These are phyloP conservation scores for Rhodofomes roseus DNA, from an alignment of 1,284 basidiomycete species.

Conservation along the genomic window DNA sequence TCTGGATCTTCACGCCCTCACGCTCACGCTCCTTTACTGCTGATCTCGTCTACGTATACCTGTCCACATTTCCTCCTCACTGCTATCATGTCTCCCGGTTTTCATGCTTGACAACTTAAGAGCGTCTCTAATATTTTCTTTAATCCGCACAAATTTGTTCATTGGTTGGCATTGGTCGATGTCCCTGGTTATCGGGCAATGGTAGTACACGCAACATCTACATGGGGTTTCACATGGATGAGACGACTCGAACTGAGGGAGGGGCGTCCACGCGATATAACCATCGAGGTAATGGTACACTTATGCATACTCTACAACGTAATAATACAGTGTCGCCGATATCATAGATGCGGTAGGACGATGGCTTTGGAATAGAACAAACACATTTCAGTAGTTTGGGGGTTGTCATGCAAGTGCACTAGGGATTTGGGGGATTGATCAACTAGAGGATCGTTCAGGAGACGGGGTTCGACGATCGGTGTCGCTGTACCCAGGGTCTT, in stretches of 20 bases:
- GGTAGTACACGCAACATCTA: background rate
- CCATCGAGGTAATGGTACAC: background rate
- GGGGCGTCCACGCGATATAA: background rate
- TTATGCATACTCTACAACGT: background rate
- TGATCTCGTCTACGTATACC: constrained; percentile 11
- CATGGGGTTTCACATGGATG: background rate
- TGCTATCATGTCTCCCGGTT: constrained; percentile 11
- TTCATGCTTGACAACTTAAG: constrained; percentile 1
- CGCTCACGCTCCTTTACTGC: constrained; percentile 10
- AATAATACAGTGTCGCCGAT: background rate
- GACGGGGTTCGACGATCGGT: too few relatives aligned
- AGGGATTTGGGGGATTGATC: too few relatives aligned
- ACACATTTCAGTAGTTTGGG: too few relatives aligned
- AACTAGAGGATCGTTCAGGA: too few relatives aligned
- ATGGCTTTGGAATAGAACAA: too few relatives aligned
- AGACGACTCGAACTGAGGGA: background rate
- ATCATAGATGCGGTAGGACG: too few relatives aligned
- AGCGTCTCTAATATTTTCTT: constrained; percentile 4
- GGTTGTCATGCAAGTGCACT: too few relatives aligned
- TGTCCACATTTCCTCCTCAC: constrained; percentile 16
- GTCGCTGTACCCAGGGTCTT: too few relatives aligned
- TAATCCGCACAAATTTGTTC: constrained; percentile 4
- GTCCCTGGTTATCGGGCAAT: constrained; percentile 1
- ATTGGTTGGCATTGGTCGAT: constrained; percentile 5
- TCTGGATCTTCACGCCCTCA: constrained; percentile 6